Evolutionary conservation across 129 eudicot species (phyloP).

Genomic region (Flaveria sonorensis): DNA sequence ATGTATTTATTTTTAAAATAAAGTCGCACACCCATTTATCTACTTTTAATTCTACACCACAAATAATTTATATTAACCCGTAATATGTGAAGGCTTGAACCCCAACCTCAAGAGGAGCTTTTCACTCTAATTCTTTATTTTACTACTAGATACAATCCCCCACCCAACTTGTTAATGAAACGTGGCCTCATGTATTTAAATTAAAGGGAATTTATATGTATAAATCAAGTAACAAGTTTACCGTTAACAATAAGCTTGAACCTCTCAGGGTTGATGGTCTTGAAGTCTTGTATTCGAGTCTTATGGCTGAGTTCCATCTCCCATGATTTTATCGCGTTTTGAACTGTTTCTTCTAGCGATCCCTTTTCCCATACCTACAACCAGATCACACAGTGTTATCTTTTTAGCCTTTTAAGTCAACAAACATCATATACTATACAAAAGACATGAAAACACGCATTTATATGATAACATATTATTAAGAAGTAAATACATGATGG

Average conservation of each 20-base stretch:
- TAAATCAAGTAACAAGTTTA: constrained; percentile 14
- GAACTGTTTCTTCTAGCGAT: constrained; percentile 80
- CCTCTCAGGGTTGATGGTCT: constrained; percentile 59
- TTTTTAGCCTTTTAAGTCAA: neutral
- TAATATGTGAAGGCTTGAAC: too few relatives aligned
- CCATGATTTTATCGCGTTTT: constrained; percentile 89
- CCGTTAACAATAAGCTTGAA: constrained; percentile 70
- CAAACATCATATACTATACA: neutral
- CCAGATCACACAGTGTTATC: neutral
- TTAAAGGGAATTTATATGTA: too few relatives aligned
- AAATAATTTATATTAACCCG: too few relatives aligned
- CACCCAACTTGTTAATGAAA: too few relatives aligned
- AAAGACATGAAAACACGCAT: neutral
- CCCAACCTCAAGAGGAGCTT: too few relatives aligned
- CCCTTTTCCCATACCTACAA: constrained; percentile 77
- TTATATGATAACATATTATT: neutral
- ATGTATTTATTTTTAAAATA: neutral
- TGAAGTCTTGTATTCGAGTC: constrained; percentile 71
- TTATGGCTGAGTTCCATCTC: constrained; percentile 95
- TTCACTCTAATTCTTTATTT: too few relatives aligned
- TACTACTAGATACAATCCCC: too few relatives aligned
- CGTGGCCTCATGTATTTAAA: neutral
- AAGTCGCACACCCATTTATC: too few relatives aligned
- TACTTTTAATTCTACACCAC: too few relatives aligned
- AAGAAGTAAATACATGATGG: neutral